Evolutionary conservation across 75 land plant genomes (phyloP), one percentile per base, ranked within the genome.

Genomic region (Pinus albicaulis): DNA sequence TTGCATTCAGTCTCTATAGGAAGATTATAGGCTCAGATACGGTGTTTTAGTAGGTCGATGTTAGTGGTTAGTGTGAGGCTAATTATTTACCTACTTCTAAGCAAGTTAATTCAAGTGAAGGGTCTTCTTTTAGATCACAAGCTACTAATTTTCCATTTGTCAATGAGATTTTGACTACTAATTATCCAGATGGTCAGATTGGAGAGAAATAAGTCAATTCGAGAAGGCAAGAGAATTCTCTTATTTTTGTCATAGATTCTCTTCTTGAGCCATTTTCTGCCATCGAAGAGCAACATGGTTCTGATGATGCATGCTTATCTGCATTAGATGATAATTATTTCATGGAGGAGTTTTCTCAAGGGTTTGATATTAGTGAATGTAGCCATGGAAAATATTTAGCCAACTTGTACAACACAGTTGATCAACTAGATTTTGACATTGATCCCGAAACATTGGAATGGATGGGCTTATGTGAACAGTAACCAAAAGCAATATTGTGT

Each of bases 371-470:
- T 23, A 13, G 23, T 41, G 71, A 41, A 38, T 68, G 14, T 20
- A 68, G 23, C 71, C 38, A 38, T 38, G 44, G 3, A 38, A 36
- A 17, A 20, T 48, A 68, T 38, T 68, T 38, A 68, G n/a, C 71
- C 23, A 41, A 13, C 44, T 36, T 68, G 20, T 13, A 52, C 5
- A 11, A 41, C n/a, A 1, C 23, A 20, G 3, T n/a, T 6, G 71
- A 38, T 56, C 63, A 19, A 10, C 74, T 26, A 23, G 26, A 55
- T 73, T 73, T 73, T 56, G 74, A 73, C 4, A 59, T 73, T 73
- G 74, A 73, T 73, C 36, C 63, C 55, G 59, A 73, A 28, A 59
- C 74, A 3, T 36, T 73, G 41, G 17, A 60, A 16, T 73, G 74
- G 74, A 73, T 73, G 13, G 34, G 44, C 56, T 11, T 28, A 11